Percentiles rank a stretch among this genome's conserved stretches.
These are phyloP conservation scores for Populus hybrid DNA, from an alignment of 441 rosid genomes.

Conservation along the genomic window DNA sequence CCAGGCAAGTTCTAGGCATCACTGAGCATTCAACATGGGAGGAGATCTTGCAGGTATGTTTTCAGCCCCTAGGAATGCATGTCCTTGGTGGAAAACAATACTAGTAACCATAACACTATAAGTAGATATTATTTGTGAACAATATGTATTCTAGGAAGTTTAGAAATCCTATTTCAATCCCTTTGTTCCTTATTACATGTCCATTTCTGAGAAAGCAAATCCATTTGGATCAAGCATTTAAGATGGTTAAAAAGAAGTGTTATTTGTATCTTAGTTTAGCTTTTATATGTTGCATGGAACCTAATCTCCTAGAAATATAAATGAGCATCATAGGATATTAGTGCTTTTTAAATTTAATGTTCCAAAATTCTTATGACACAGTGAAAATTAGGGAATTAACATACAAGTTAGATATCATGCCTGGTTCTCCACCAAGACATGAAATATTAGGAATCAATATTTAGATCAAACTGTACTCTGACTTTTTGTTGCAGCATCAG, in stretches of 20 bases:
- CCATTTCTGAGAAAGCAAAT: not conserved
- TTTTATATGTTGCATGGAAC: not conserved
- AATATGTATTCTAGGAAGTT: not conserved
- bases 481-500: not conserved
- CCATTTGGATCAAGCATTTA: not conserved
- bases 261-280: not conserved
- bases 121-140: not conserved
- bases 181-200: not conserved
- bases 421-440: not conserved
- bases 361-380: not conserved
- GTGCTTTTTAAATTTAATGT: not conserved
- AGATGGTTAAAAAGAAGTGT: not conserved
- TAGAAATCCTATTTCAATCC: not conserved
- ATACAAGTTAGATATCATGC: not conserved
- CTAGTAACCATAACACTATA: not conserved
- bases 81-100: not conserved
- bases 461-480: not conserved
- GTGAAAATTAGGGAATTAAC: too few relatives aligned
- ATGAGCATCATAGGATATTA: not conserved
- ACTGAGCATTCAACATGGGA: constrained; percentile 68
- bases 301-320: not conserved
- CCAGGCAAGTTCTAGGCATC: constrained; percentile 75
- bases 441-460: not conserved
- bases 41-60: constrained; percentile 53
- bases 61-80: not conserved